A percentile compares a stretch with the other conserved stretches of the same genome.
These are phyloP conservation scores for Cochlearia excelsa DNA, from an alignment of 345 rosid species.

Conservation along the genomic window DNA sequence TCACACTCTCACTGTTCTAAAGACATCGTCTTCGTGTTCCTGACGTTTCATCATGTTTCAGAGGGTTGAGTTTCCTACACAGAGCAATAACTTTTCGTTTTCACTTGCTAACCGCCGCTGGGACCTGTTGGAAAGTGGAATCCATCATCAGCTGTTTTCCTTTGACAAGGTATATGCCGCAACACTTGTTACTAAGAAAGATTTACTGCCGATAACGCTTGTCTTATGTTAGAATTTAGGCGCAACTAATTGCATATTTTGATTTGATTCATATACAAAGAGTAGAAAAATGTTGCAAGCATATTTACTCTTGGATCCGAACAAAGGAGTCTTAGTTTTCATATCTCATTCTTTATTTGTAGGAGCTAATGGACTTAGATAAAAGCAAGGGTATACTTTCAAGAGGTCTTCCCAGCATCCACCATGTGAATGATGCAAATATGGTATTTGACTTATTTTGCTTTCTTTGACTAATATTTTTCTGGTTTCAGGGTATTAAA, in stretches of 20 bases:
- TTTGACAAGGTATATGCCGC: constrained; percentile 61
- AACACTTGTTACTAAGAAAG: neutral
- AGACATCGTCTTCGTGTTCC: constrained; percentile 24
- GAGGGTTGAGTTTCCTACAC: constrained; percentile 95
- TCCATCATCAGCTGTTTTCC: constrained; percentile 56
- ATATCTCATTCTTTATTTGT: constrained; percentile 20
- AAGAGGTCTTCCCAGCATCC: constrained; percentile 66
- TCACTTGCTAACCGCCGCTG: constrained; percentile 79
- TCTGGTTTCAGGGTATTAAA: neutral
- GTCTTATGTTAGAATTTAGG: neutral
- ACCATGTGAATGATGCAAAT: constrained; percentile 68
- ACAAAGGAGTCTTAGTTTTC: constrained; percentile 2
- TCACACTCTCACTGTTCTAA: constrained; percentile 12
- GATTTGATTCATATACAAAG: constrained; percentile 12
- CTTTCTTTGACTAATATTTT: neutral
- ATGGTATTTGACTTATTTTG: constrained; percentile 52
- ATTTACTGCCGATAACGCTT: neutral
- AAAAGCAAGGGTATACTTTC: constrained; percentile 67
- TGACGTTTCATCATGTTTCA: constrained; percentile 39
- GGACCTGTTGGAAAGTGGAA: constrained; percentile 64
- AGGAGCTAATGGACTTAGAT: constrained; percentile 89
- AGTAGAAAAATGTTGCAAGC: constrained; percentile 17
- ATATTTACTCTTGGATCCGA: constrained; percentile 9
- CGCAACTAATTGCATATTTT: constrained; percentile 1
- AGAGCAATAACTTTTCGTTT: constrained; percentile 77